Base-by-base conservation (phyloP, 306 rosid species). In the Trichosanthes cucumerina region DNA sequence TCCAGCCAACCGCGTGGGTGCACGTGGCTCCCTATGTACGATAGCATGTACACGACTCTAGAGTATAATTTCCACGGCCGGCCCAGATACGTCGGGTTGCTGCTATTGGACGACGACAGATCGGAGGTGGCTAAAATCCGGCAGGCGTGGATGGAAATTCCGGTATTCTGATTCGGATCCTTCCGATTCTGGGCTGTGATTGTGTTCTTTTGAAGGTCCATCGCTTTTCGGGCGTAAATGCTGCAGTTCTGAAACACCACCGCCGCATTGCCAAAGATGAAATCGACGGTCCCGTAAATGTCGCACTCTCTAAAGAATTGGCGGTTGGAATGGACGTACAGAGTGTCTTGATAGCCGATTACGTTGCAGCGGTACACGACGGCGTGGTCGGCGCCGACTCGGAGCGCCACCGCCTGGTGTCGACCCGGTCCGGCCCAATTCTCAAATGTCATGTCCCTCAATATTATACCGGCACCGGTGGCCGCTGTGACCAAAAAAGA, bases 341-440 rank as follows among this genome's bases (percentile, higher is more conserved):
- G 84, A 0, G 97, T 81, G 88, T 96, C 99, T 24, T 96, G 99
- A 86, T 90, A 89, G 4, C 99, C 99, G 7, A 86, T 80, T 59
- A 92, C 21, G 80, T 33, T 88, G 84, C 98, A 96, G 5, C 89
- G 90, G 77, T 90, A 96, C 16, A 96, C 90, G 75, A 96, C 99
- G 38, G 91, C 93, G 14, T 96, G 99, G 73, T 96, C 99, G 0
- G 98, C 88, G 1, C 97, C 93, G 7, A 96, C 80, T 0, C 99
- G 96, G 63, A 96, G 99, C 6, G 99, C 99, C 64, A 96, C 99
- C 0, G 99, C 99, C 53, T 96, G 99, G 83, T 92, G 98, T 65
- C 79, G 88, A 4, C 18, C 83, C 3, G 99, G 91, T 5, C 99
- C 99, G 38, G 99, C 99, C 62, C 78, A 85, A 82, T 96, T 96